Evolutionary conservation across 2,329 filamentous ascomycete genomes (phyloP), one percentile per base, ranked within the genome.

Genomic region (Colletotrichum lini): DNA sequence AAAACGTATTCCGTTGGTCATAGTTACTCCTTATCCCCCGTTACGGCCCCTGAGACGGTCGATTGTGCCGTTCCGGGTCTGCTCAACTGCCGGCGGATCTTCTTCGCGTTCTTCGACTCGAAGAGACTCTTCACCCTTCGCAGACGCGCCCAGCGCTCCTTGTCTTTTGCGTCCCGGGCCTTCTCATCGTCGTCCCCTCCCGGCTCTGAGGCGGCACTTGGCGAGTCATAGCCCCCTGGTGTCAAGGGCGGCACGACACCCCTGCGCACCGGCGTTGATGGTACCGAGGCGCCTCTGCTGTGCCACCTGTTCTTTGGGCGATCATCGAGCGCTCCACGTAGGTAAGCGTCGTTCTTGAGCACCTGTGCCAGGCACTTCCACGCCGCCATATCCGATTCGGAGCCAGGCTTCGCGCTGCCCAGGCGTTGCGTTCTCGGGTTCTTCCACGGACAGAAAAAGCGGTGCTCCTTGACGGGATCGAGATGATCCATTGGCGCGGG

Each of bases 391-490:
- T 81, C 79, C 8, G 79, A 79, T 57, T 77, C 82, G 2, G 76
- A 77, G 54, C 78, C 80, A 15, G 81, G 77, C 44, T 79, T 65
- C 72, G 80, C 56, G 77, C 79, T 73, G 63, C 76, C 67, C 67
- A 78, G 72, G 78, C 83, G 90, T 78, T 95, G 93, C 1, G 89
- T 87, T 13, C 82, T 77, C 3, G 89, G 81, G 75, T 91, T 94
- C 70, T 92, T 87, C 94, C 94, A 96, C 0, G 94, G 94, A 75
- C 94, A 96, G 77, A 95, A 96, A 77, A 94, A 93, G 72, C 94
- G 90, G 80, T 96, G 94, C 79, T 95, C 92, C 6, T 87, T 86
- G 2, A 92, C 82, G 5, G 91, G 90, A 77, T 96, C 91, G 1
- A 96, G 85, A 67, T 89, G 85, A 74, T 89, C 88, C 86, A 93